A percentile compares a stretch with the other conserved stretches of the same genome.
phyloP scores from a whole-genome alignment of 805 yeast genomes.

The Isabelozyma pseudorhagii region DNA sequence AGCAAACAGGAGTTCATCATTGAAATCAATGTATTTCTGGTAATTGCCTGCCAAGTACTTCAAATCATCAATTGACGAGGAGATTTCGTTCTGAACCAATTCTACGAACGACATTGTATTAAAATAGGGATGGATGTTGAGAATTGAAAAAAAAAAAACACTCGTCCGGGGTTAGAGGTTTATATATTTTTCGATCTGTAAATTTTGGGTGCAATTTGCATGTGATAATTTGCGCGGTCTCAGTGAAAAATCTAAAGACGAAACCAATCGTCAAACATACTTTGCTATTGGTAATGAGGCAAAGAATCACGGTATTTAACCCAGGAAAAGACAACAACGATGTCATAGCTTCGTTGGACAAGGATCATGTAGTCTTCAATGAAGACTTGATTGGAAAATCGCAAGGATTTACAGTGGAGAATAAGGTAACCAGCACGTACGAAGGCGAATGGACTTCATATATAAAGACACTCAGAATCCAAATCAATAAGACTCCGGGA shows the following conservation, averaged over 20 bases:
- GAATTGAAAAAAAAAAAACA: neutral
- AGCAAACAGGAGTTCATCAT: conserved; percentile 33
- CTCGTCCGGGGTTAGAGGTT: neutral
- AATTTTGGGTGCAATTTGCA: neutral
- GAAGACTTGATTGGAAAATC: neutral
- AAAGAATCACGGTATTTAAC: conserved; percentile 28
- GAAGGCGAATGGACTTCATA: conserved; percentile 8
- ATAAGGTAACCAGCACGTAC: conserved; percentile 9
- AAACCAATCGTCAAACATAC: too few relatives aligned
- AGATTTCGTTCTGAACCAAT: neutral
- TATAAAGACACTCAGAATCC: conserved; percentile 19
- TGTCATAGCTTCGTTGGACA: conserved; percentile 13
- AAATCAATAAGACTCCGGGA: conserved; percentile 7
- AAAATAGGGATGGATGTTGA: neutral
- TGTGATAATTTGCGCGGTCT: neutral
- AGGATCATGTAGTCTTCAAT: conserved; percentile 6
- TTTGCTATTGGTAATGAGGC: neutral
- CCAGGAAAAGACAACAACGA: conserved; percentile 20
- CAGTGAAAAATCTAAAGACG: too few relatives aligned
- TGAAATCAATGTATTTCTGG: conserved; percentile 15
- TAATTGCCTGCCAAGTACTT: neutral
- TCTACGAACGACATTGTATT: neutral
- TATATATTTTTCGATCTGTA: neutral
- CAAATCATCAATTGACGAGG: neutral
- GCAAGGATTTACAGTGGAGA: conserved; percentile 11